Evolutionary conservation across 306 rosid genomes (phyloP).

Genomic region (Cicer arietinum): DNA sequence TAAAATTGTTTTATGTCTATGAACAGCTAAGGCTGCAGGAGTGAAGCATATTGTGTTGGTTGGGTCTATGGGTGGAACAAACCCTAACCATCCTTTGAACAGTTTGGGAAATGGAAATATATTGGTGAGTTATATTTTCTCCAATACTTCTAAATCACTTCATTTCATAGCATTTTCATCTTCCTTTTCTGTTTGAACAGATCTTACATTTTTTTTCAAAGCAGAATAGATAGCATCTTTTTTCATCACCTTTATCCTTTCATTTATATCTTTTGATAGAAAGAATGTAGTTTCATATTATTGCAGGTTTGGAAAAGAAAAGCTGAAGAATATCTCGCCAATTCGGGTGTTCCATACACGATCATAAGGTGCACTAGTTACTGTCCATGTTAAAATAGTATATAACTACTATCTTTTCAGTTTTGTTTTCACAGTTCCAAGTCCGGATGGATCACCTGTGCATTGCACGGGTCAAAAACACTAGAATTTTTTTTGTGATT

Average conservation of each 20-base stretch:
- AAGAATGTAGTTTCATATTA: constrained; percentile 14
- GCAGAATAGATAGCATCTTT: constrained; percentile 1
- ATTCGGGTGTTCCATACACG: constrained; percentile 87
- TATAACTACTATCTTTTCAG: neutral
- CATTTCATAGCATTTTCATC: neutral
- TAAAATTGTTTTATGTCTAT: constrained; percentile 37
- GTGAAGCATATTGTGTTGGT: constrained; percentile 93
- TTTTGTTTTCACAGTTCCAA: neutral
- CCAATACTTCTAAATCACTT: constrained; percentile 1
- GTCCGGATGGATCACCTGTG: neutral
- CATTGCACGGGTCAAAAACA: neutral
- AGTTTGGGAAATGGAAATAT: constrained; percentile 89
- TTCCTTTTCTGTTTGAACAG: constrained; percentile 1
- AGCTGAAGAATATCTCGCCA: constrained; percentile 94
- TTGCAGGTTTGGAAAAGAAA: constrained; percentile 94
- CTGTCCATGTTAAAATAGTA: neutral
- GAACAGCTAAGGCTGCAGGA: constrained; percentile 91
- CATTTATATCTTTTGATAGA: neutral
- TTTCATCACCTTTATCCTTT: constrained; percentile 1
- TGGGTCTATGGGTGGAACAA: constrained; percentile 98
- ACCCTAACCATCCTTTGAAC: constrained; percentile 78
- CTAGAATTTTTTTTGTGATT: neutral
- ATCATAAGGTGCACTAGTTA: constrained; percentile 72
- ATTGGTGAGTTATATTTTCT: constrained; percentile 67
- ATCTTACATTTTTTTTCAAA: neutral